Conservation (phyloP, 805 yeast genomes). For the Pichia nakasei region DNA sequence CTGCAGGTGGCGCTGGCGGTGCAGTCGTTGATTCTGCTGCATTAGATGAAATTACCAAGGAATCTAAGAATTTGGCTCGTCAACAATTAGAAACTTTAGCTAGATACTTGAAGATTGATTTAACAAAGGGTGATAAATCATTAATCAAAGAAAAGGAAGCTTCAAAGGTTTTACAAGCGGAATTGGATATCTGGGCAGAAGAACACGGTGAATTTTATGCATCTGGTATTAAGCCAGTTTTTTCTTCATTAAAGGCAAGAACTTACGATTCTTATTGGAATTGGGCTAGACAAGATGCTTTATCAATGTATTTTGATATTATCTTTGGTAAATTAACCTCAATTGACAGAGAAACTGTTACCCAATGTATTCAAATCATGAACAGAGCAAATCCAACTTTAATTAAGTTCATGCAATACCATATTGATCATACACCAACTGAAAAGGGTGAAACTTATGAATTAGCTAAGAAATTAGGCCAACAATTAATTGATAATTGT, state of each 20-base stretch:
- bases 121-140: conserved; percentile 84
- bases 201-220: conserved; percentile 93
- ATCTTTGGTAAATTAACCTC: conserved; percentile 87
- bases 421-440: conserved; percentile 74
- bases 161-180: conserved; percentile 71
- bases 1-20: conserved; percentile 58
- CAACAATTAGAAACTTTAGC: conserved; percentile 90
- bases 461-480: conserved; percentile 83
- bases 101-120: conserved; percentile 85
- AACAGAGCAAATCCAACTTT: conserved; percentile 91
- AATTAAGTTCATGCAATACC: conserved; percentile 94
- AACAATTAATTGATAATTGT: conserved; percentile 92
- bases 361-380: conserved; percentile 95
- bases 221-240: conserved; percentile 81
- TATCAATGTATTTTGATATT: conserved; percentile 89
- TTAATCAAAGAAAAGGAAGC: conserved; percentile 80
- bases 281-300: conserved; percentile 98
- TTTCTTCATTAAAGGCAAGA: conserved; percentile 89
- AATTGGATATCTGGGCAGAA: conserved; percentile 83
- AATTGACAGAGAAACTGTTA: conserved; percentile 91
- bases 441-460: conserved; percentile 88
- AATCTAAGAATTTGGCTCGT: conserved; percentile 58
- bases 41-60: conserved; percentile 70
- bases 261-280: conserved; percentile 98
- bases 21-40: conserved; percentile 94